Evolutionary conservation across 108 stramenopile species (phyloP).

Genomic region (Skeletonema tropicum): DNA sequence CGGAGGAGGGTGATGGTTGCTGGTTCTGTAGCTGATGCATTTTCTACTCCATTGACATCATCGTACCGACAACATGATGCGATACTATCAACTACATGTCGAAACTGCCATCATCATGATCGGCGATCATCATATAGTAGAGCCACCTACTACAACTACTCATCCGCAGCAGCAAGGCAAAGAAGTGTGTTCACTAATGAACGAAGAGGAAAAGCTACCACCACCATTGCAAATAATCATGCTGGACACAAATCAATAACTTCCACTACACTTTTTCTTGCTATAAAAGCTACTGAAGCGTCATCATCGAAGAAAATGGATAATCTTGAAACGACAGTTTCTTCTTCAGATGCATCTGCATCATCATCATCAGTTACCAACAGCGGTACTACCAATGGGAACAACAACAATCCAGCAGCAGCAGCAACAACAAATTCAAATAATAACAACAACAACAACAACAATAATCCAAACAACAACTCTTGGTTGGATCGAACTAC

Average conservation of each 20-base stretch:
- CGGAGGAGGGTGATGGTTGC: not conserved
- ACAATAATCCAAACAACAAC: slow-evolving; percentile 3
- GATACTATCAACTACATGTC: not conserved
- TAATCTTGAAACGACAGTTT: not conserved
- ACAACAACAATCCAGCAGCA: not conserved
- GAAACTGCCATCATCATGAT: not conserved
- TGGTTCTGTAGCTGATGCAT: not conserved
- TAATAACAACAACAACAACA: not conserved
- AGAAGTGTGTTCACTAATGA: no score
- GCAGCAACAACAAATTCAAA: slow-evolving; percentile 1
- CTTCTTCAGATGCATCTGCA: not conserved
- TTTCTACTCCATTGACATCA: not conserved
- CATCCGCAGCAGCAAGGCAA: no score
- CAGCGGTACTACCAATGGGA: not conserved
- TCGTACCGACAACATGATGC: not conserved
- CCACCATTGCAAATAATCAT: not conserved
- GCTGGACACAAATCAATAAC: not conserved
- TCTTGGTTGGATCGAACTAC: slow-evolving; percentile 49
- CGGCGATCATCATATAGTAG: not conserved
- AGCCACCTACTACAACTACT: no score
- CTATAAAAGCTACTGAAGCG: not conserved
- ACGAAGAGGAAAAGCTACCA: no score
- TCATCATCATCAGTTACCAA: not conserved
- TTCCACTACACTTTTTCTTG: not conserved
- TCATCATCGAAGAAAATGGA: not conserved